Percentiles rank a stretch among this genome's conserved stretches.
Conservation (phyloP, 139 green algal genomes). For the Parachlorella kessleri region DNA sequence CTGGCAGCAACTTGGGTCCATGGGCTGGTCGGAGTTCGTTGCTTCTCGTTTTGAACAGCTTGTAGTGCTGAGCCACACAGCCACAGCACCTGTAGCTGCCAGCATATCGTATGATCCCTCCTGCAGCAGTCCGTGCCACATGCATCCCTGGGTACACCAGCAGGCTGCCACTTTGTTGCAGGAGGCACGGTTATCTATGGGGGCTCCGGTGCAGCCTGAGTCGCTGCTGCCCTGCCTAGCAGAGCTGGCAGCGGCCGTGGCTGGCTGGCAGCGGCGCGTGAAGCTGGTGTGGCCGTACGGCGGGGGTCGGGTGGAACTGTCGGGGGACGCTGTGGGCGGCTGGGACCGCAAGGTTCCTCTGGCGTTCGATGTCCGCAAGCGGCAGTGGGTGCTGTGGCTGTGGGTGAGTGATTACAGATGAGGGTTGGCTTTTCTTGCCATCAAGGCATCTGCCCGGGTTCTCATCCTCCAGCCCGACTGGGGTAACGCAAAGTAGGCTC, state of each 20-base stretch:
- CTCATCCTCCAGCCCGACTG: no score
- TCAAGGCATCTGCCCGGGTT: no score
- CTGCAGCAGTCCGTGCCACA: slow-evolving; percentile 35
- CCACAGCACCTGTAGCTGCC: no score
- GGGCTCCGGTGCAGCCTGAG: neutral
- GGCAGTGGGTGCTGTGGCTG: slow-evolving; percentile 35
- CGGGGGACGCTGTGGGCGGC: slow-evolving; percentile 74
- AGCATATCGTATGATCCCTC: slow-evolving; percentile 3
- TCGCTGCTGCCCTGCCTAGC: slow-evolving; percentile 47
- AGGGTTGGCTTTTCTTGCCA: no score
- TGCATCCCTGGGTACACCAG: slow-evolving; percentile 36
- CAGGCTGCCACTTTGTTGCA: slow-evolving; percentile 15
- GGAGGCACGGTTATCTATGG: neutral
- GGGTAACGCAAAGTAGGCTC: no score
- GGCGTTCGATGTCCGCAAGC: slow-evolving; percentile 30
- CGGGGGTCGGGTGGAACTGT: slow-evolving; percentile 63
- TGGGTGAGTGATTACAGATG: slow-evolving; percentile 36
- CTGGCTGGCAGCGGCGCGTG: slow-evolving; percentile 44
- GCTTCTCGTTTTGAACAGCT: no score
- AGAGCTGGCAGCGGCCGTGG: slow-evolving; percentile 41
- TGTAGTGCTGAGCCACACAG: no score
- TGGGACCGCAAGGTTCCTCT: slow-evolving; percentile 64
- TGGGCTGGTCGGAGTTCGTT: no score
- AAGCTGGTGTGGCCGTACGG: slow-evolving; percentile 74
- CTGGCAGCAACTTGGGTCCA: no score